Evolutionary conservation across 176 grass and related monocot species (phyloP).

Genomic region (maize (Zea mays)): DNA sequence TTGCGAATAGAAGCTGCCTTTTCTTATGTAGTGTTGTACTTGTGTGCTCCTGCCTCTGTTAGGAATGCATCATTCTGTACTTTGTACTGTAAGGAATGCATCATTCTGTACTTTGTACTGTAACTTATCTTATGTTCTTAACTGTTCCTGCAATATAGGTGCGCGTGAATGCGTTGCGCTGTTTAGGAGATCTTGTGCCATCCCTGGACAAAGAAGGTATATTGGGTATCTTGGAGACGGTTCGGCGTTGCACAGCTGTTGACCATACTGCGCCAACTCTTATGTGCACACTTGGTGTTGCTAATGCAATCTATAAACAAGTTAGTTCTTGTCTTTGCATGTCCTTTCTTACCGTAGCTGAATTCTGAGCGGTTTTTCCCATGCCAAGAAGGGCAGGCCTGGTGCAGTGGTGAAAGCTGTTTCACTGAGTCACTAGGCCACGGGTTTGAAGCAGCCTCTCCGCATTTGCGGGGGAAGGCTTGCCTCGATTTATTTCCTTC

Average conservation of each 20-base stretch:
- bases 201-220: slow-evolving; percentile 84
- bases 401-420: no score
- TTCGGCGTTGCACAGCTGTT: slow-evolving; percentile 86
- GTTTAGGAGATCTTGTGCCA: slow-evolving; percentile 93
- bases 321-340: slow-evolving; percentile 39
- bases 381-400: neutral
- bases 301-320: slow-evolving; percentile 91
- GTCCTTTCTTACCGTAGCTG: neutral
- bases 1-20: slow-evolving; percentile 11
- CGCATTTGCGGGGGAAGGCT: no score
- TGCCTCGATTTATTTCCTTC: no score
- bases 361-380: slow-evolving; percentile 7
- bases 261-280: slow-evolving; percentile 93
- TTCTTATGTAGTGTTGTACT: no score
- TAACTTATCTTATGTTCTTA: slow-evolving; percentile 11
- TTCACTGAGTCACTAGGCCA: no score
- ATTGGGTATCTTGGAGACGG: slow-evolving; percentile 75
- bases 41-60: no score
- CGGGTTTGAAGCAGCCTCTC: no score
- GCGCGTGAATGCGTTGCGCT: slow-evolving; percentile 88
- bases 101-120: neutral
- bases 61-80: no score
- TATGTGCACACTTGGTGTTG: slow-evolving; percentile 95
- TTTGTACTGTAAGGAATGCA: neutral
- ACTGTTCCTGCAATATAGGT: slow-evolving; percentile 57